Evolutionary conservation across 176 grass and related monocot genomes (phyloP).

Genomic region (Carex kokanica): DNA sequence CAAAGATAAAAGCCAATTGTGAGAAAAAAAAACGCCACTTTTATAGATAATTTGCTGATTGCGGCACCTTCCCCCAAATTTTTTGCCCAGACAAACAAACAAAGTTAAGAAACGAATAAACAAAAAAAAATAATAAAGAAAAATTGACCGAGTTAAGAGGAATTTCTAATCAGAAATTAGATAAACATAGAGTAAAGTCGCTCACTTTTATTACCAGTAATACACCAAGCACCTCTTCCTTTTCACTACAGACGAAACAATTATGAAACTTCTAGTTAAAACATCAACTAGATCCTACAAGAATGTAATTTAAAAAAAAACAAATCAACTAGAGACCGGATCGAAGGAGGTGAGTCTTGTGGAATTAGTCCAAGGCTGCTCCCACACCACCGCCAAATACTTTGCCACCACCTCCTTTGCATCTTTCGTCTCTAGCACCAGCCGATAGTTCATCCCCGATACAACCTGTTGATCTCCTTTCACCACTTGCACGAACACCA

Average conservation of each 20-base stretch:
- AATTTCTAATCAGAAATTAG: not conserved
- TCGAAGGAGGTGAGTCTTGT: conserved; percentile 30
- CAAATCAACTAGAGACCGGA: not conserved
- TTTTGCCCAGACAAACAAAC: not conserved
- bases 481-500: conserved; percentile 31
- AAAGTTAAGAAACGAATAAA: not conserved
- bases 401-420: not conserved
- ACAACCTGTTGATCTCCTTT: conserved; percentile 34
- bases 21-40: no score
- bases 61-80: not conserved
- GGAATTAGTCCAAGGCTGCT: conserved; percentile 11
- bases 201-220: not conserved
- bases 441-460: conserved; percentile 40
- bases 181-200: not conserved
- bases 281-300: not conserved
- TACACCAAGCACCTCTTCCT: not conserved
- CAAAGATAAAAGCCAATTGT: no score
- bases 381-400: conserved; percentile 41
- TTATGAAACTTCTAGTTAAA: not conserved
- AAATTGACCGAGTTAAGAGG: not conserved
- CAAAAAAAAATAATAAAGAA: not conserved
- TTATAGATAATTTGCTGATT: not conserved
- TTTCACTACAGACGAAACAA: not conserved
- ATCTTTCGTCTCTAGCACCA: conserved; percentile 22
- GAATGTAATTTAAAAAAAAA: not conserved